Percentiles rank a stretch among this genome's conserved stretches.
phyloP scores from a whole-genome alignment of 2,329 filamentous ascomycete species.

The Penicillium brevicompactum region DNA sequence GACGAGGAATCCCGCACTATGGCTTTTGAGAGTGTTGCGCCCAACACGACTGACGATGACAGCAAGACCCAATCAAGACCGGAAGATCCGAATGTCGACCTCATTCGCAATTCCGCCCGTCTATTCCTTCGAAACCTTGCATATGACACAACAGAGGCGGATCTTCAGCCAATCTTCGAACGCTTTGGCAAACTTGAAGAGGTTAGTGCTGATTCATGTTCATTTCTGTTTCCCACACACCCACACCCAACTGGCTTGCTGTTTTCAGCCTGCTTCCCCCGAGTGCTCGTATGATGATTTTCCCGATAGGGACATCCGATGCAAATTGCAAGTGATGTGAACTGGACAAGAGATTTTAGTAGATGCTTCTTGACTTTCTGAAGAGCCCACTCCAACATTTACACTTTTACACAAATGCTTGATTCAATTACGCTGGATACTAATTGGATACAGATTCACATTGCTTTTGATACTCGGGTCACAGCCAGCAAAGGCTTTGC shows the following conservation, averaged over 20 bases:
- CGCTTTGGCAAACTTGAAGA: conserved; percentile 78
- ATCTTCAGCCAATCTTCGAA: conserved; percentile 70
- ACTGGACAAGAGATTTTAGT: conserved; percentile 97
- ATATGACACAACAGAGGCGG: conserved; percentile 75
- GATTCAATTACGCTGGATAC: conserved; percentile 33
- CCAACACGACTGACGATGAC: conserved; percentile 17
- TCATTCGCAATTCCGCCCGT: conserved; percentile 71
- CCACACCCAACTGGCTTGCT: conserved; percentile 4
- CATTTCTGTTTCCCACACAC: not conserved
- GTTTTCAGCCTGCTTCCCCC: conserved; percentile 18
- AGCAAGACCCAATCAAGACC: conserved; percentile 18
- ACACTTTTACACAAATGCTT: conserved; percentile 16
- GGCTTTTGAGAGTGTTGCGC: conserved; percentile 18
- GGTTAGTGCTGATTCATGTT: conserved; percentile 61
- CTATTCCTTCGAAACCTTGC: conserved; percentile 88
- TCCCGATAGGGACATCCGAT: conserved; percentile 99
- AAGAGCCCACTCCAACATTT: conserved; percentile 47
- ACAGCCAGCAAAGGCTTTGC: conserved; percentile 87
- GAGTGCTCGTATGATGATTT: conserved; percentile 78
- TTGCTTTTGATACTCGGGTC: conserved; percentile 71
- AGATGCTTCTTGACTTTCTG: conserved; percentile 94
- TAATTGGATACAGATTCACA: conserved; percentile 71
- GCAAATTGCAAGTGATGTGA: conserved; percentile 85
- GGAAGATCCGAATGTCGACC: conserved; percentile 54
- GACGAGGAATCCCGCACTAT: conserved; percentile 24